Conservation (phyloP, 1,284 basidiomycete genomes). For the Agaricales sp. region DNA sequence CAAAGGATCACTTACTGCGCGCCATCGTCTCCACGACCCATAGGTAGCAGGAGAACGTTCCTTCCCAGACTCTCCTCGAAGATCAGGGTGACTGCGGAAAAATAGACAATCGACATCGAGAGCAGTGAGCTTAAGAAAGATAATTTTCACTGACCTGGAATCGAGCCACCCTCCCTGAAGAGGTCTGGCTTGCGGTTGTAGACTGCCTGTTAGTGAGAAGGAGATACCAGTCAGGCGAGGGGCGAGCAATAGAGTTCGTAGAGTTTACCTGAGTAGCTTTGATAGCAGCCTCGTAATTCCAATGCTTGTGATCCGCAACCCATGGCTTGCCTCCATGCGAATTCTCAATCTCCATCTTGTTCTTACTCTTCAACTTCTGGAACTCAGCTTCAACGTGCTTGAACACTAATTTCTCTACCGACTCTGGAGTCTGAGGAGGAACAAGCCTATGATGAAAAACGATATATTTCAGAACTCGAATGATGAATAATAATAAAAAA, state of each 20-base stretch:
- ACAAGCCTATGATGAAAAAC: no score
- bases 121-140: no score
- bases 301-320: slow-evolving; percentile 79
- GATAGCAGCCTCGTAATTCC: slow-evolving; percentile 92
- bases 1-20: slow-evolving; percentile 56
- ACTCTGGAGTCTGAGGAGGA: slow-evolving; percentile 81
- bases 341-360: slow-evolving; percentile 57
- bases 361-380: slow-evolving; percentile 78
- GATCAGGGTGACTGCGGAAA: slow-evolving; percentile 82
- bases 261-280: slow-evolving; percentile 63
- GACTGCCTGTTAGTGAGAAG: no score
- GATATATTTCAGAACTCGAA: slow-evolving; percentile 1
- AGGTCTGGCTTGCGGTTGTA: slow-evolving; percentile 82
- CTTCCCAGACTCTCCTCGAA: slow-evolving; percentile 84
- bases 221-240: no score
- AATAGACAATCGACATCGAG: no score
- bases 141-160: slow-evolving; percentile 43
- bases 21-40: slow-evolving; percentile 91
- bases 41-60: slow-evolving; percentile 81
- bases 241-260: no score
- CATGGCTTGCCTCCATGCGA: slow-evolving; percentile 87
- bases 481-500: slow-evolving; percentile 8
- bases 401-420: slow-evolving; percentile 63
- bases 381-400: slow-evolving; percentile 74
- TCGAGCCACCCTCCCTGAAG: slow-evolving; percentile 92